These are phyloP conservation scores for Circinella umbellata DNA, from an alignment of 371 early-diverging fungal species.

Conservation along the genomic window DNA sequence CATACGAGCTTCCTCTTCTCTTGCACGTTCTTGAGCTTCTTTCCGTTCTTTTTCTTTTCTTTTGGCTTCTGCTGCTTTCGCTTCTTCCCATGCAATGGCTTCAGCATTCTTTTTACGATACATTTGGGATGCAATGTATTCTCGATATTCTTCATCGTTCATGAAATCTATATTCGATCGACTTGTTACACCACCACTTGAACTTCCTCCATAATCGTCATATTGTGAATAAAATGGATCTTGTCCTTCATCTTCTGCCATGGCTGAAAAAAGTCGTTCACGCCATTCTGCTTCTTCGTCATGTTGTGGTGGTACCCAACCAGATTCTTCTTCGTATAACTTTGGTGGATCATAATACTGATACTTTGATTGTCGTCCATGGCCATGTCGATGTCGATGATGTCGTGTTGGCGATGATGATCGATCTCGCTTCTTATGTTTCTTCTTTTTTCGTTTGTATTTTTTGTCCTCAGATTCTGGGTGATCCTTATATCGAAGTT, in stretches of 20 bases:
- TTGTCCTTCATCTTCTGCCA: slow-evolving; percentile 52
- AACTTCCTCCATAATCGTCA: slow-evolving; percentile 14
- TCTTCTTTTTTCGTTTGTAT: slow-evolving; percentile 19
- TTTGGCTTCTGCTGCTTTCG: slow-evolving; percentile 23
- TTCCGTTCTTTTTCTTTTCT: slow-evolving; percentile 25
- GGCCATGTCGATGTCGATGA: not conserved
- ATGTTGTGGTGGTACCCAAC: slow-evolving; percentile 38
- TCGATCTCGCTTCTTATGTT: slow-evolving; percentile 15
- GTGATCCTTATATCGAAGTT: slow-evolving; percentile 17
- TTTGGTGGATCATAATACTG: slow-evolving; percentile 18
- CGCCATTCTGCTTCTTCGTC: slow-evolving; percentile 39
- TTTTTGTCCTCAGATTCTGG: slow-evolving; percentile 12
- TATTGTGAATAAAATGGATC: slow-evolving; percentile 41
- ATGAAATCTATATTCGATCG: slow-evolving; percentile 19
- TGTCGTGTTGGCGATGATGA: slow-evolving; percentile 13
- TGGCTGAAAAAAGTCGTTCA: slow-evolving; percentile 47
- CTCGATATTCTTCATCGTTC: slow-evolving; percentile 52
- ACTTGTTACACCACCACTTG: not conserved
- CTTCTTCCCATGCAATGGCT: slow-evolving; percentile 33
- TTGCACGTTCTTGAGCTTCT: slow-evolving; percentile 23
- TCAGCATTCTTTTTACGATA: slow-evolving; percentile 37
- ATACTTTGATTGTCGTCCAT: not conserved
- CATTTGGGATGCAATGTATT: slow-evolving; percentile 47
- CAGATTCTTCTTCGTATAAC: slow-evolving; percentile 40
- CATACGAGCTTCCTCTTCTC: slow-evolving; percentile 13